Evolutionary conservation across 2,329 filamentous ascomycete genomes (phyloP).

Genomic region (Ophiostoma ips): DNA sequence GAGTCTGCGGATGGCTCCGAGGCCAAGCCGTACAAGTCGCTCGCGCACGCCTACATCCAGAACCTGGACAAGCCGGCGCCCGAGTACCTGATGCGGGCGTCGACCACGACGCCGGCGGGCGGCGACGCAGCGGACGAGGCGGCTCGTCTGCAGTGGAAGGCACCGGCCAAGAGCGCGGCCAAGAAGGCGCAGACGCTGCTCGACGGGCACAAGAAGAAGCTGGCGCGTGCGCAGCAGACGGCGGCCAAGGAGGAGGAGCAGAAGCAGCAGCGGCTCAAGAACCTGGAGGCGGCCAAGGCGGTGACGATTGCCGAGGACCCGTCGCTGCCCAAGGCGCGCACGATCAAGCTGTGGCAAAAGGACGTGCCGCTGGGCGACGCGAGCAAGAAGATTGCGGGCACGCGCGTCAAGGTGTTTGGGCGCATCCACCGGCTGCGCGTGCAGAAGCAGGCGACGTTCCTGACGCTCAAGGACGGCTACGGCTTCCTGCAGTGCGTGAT

Average conservation of each 20-base stretch:
- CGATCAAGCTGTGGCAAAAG: constrained; percentile 48
- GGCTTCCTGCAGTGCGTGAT: constrained; percentile 77
- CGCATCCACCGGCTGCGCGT: constrained; percentile 68
- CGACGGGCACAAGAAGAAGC: constrained; percentile 72
- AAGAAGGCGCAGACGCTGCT: constrained; percentile 71
- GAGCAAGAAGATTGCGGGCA: constrained; percentile 45
- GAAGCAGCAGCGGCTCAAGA: constrained; percentile 52
- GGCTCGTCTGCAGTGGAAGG: constrained; percentile 60
- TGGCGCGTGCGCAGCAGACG: constrained; percentile 60
- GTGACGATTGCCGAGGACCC: constrained; percentile 58
- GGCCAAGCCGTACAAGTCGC: constrained; percentile 65
- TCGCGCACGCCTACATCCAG: constrained; percentile 64
- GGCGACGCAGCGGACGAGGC: constrained; percentile 51
- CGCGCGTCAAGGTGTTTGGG: constrained; percentile 66
- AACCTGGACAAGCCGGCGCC: constrained; percentile 43
- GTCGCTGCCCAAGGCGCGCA: constrained; percentile 58
- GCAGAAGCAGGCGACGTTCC: constrained; percentile 76
- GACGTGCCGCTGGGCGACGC: constrained; percentile 28
- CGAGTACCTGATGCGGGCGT: constrained; percentile 56
- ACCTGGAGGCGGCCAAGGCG: constrained; percentile 70
- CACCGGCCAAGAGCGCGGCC: constrained; percentile 65
- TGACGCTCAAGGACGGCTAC: constrained; percentile 76
- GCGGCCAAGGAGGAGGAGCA: constrained; percentile 60
- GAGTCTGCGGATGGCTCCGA: constrained; percentile 53
- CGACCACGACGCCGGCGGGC: constrained; percentile 43